A percentile compares a stretch with the other conserved stretches of the same genome.
These are phyloP conservation scores for Gomphus bonarii DNA, from an alignment of 1,284 basidiomycete genomes.

Conservation along the genomic window DNA sequence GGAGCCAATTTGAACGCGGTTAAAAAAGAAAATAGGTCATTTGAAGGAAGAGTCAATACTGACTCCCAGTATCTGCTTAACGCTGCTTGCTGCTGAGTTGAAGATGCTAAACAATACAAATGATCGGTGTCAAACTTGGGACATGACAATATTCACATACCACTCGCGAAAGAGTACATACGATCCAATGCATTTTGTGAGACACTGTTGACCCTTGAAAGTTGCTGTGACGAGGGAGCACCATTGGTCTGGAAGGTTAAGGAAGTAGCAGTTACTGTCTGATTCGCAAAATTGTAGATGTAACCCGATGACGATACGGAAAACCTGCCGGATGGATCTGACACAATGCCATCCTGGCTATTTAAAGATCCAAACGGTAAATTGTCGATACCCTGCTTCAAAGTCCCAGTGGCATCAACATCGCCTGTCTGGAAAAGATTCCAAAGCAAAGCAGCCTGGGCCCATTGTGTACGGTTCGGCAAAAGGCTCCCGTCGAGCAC, in stretches of 20 bases:
- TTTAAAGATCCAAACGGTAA: constrained; percentile 37
- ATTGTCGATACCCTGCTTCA: constrained; percentile 30
- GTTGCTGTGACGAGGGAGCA: constrained; percentile 36
- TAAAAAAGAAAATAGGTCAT: constrained; percentile 36
- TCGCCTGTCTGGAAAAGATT: constrained; percentile 42
- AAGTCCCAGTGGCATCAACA: constrained; percentile 23
- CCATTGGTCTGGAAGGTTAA: constrained; percentile 37
- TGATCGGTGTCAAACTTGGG: constrained; percentile 9
- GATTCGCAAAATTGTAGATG: constrained; percentile 47
- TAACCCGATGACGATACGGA: constrained; percentile 37
- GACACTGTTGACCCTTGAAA: constrained; percentile 29
- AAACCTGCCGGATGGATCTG: constrained; percentile 25
- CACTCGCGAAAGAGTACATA: constrained; percentile 48
- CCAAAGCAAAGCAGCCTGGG: constrained; percentile 50
- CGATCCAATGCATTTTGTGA: constrained; percentile 36
- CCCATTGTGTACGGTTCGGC: constrained; percentile 45
- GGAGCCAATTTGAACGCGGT: constrained; percentile 35
- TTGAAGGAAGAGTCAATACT: constrained; percentile 34
- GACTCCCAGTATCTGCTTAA: constrained; percentile 46
- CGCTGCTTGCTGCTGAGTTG: constrained; percentile 38
- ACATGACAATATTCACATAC: constrained; percentile 26
- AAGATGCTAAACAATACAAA: constrained; percentile 33
- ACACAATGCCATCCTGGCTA: constrained; percentile 30
- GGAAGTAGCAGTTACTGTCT: constrained; percentile 33
- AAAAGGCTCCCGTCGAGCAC: constrained; percentile 27